Base-by-base conservation (phyloP, 2,329 filamentous ascomycete genomes). In the Epichloe uncinata region DNA sequence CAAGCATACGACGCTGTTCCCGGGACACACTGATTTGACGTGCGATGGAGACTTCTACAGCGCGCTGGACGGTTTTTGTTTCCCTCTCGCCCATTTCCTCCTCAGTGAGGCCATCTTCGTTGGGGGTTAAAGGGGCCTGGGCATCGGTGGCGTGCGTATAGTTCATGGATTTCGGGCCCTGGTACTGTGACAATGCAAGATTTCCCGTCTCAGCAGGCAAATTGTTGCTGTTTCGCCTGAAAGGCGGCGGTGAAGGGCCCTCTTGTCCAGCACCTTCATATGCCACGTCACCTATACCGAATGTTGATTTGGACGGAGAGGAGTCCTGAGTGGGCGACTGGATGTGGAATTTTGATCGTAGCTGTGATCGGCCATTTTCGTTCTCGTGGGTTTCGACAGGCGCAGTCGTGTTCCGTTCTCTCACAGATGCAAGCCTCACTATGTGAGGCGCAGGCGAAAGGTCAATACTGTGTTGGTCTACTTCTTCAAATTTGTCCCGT, bases 11-110 rank as follows among this genome's bases (percentile, higher is more conserved):
- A 16, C 77, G 70, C 62, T 84, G 82, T 62, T 80, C 73, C 12
- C 75, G 68, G 12, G 79, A 82, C 26, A 85, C 69, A 55, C 77
- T 82, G 55, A 85, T 83, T 61, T 85, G 81, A 1, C 82, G 71
- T 0, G 81, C 81, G 56, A 85, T 84, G 2, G 80, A 84, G 43
- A 82, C 71, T 62, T 84, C 77, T 4, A 82, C 79, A 2, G 80
- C 77, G 42, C 72, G 72, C 54, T 74, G 73, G 13, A 77, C 63
- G 6, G 67, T 69, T 20, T 58, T 56, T 16, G 55, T 50, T 12
- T 48, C 56, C 2, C 57, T 55, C 7, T 58, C 53, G 18, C 59
- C 52, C 7, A 49, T 15, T 45, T 47, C 42, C 8, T 44, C 42
- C 42, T 42, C 49, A 22, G 41, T 48, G 42, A 43, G 15, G 20